A percentile compares a stretch with the other conserved stretches of the same genome.
Conservation (phyloP, 768 basidiomycete species). For the Xerocomellus chrysenteron region DNA sequence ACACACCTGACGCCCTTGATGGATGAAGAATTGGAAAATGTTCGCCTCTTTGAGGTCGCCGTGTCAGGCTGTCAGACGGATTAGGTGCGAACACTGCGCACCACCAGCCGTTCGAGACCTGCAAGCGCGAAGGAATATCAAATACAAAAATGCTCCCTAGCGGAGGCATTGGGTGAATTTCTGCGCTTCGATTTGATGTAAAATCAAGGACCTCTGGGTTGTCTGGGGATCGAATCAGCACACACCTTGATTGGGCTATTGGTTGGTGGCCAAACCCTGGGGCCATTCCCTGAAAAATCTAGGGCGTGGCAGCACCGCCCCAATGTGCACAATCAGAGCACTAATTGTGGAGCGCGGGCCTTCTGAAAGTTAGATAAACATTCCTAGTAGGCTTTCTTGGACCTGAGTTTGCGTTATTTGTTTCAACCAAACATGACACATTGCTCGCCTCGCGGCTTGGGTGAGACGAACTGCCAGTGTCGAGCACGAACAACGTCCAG, state of each 20-base stretch:
- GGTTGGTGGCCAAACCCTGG: background rate
- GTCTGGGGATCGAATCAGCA: slow-evolving; percentile 5
- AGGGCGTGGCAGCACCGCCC: background rate
- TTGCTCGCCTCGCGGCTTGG: slow-evolving; percentile 31
- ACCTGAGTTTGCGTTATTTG: slow-evolving; percentile 15
- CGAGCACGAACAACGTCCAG: slow-evolving; percentile 15
- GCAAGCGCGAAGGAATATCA: slow-evolving; percentile 17
- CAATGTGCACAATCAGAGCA: background rate
- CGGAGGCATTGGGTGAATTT: background rate
- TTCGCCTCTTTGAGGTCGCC: slow-evolving; percentile 1
- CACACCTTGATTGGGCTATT: slow-evolving; percentile 2
- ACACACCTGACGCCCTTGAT: slow-evolving; percentile 10
- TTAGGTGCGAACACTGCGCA: slow-evolving; percentile 16
- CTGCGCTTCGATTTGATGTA: slow-evolving; percentile 12
- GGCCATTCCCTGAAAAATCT: background rate
- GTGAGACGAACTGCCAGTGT: slow-evolving; percentile 18
- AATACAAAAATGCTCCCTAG: slow-evolving; percentile 17
- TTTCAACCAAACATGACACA: slow-evolving; percentile 29
- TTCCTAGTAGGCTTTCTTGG: too few species aligned
- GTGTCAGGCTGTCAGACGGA: slow-evolving; percentile 10
- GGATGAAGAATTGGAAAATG: slow-evolving; percentile 12
- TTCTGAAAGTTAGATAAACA: background rate
- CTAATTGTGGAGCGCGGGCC: background rate
- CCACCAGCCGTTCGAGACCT: background rate
- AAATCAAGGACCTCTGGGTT: background rate